phyloP scores from a whole-genome alignment of 2,329 filamentous ascomycete species.

The Ceratocystis lukuohia region DNA sequence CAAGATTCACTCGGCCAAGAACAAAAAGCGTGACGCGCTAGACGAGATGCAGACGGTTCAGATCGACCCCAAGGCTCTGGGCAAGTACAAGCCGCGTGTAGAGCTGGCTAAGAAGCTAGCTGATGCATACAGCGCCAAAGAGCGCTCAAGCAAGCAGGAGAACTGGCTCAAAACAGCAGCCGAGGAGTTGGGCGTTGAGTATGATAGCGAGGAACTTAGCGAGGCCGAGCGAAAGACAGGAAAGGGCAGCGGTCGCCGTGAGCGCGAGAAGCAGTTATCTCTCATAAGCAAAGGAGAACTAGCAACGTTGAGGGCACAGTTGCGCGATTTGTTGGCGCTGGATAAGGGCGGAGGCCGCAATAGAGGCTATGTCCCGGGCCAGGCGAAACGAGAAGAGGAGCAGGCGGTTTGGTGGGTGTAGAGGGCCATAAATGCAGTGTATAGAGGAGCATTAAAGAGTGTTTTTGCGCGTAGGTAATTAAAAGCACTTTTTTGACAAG shows the following conservation, averaged over 20 bases:
- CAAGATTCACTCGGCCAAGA: conserved; percentile 62
- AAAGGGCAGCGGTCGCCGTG: conserved; percentile 57
- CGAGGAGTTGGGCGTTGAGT: conserved; percentile 86
- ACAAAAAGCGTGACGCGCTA: conserved; percentile 42
- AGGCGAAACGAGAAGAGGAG: conserved; percentile 9
- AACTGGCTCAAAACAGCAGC: conserved; percentile 73
- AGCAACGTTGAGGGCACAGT: conserved; percentile 52
- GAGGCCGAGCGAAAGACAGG: conserved; percentile 61
- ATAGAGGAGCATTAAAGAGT: no score
- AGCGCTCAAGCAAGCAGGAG: conserved; percentile 72
- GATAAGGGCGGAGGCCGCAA: conserved; percentile 80
- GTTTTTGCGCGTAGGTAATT: not conserved
- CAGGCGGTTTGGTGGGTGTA: conserved; percentile 17
- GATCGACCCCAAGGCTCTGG: conserved; percentile 66
- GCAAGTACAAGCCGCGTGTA: conserved; percentile 62
- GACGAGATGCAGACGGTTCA: conserved; percentile 58
- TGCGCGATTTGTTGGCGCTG: conserved; percentile 56
- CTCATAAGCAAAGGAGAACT: conserved; percentile 61
- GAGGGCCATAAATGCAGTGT: not conserved
- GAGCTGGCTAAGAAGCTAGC: conserved; percentile 76
- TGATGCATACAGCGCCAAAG: conserved; percentile 71
- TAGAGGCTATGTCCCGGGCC: conserved; percentile 64
- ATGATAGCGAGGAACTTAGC: conserved; percentile 78
- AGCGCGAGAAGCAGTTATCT: conserved; percentile 59
- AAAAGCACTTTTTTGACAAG: not conserved